Conservation (phyloP, 192 early-diverging fungal species). For the Piromyces sp. region DNA sequence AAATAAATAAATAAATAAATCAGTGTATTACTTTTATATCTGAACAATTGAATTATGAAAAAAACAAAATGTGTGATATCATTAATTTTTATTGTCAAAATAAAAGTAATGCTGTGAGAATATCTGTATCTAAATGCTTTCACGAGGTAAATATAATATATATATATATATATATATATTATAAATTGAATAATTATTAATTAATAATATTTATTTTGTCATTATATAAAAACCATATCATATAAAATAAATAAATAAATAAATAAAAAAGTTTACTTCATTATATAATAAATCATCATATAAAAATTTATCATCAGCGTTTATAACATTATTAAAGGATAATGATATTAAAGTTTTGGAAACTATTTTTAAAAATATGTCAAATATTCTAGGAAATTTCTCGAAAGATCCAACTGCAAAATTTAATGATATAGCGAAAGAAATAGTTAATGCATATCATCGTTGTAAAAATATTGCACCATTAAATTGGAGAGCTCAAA, state of each 20-base stretch:
- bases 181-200: too few relatives aligned
- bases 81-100: not conserved
- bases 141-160: not conserved
- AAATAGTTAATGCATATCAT: not conserved
- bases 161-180: not conserved
- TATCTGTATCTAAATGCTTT: not conserved
- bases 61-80: not conserved
- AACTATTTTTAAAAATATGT: not conserved
- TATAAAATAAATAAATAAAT: too few relatives aligned
- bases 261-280: too few relatives aligned
- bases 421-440: not conserved
- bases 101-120: not conserved
- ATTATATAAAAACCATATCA: too few relatives aligned
- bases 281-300: not conserved
- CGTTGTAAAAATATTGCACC: not conserved
- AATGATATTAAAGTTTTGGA: not conserved
- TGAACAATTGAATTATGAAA: not conserved
- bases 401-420: not conserved
- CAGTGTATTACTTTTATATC: not conserved
- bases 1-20: too few relatives aligned
- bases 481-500: not conserved
- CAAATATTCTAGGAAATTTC: not conserved
- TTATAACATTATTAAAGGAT: not conserved
- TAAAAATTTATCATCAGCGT: not conserved
- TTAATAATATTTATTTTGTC: too few relatives aligned